Evolutionary conservation across 2,329 filamentous ascomycete species (phyloP).

Genomic region (Chrysoporthe cubensis): DNA sequence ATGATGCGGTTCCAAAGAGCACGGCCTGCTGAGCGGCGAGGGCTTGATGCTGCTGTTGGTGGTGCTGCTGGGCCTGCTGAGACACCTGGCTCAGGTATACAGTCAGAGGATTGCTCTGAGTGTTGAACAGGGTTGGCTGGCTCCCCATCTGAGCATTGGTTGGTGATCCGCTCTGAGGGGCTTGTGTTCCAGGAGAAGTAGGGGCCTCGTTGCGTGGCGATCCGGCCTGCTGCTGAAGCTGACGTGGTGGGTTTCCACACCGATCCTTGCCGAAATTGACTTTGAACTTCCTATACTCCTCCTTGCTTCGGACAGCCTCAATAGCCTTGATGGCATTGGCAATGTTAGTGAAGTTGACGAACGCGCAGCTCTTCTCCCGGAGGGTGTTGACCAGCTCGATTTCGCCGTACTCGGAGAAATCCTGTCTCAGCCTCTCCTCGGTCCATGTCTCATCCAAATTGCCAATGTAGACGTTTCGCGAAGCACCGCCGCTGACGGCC

Average conservation of each 20-base stretch:
- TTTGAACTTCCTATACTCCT: conserved; percentile 98
- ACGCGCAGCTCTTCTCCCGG: conserved; percentile 98
- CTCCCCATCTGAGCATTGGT: conserved; percentile 62
- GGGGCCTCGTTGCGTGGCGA: conserved; percentile 67
- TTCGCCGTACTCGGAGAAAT: conserved; percentile 96
- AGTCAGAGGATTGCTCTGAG: conserved; percentile 84
- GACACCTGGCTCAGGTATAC: conserved; percentile 89
- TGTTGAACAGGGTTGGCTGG: conserved; percentile 77
- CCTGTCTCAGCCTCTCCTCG: conserved; percentile 91
- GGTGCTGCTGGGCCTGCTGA: conserved; percentile 70
- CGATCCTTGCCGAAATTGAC: conserved; percentile 99
- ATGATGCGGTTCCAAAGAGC: conserved; percentile 74
- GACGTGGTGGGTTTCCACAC: conserved; percentile 93
- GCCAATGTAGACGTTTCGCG: conserved; percentile 97
- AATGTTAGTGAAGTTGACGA: conserved; percentile 99
- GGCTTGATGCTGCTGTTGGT: conserved; percentile 70
- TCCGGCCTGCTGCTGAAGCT: conserved; percentile 70
- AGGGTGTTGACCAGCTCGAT: conserved; percentile 97
- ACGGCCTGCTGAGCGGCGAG: conserved; percentile 78
- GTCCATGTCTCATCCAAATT: conserved; percentile 98
- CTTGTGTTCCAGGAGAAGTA: conserved; percentile 63
- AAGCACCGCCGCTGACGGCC: conserved; percentile 93
- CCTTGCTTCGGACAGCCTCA: conserved; percentile 89
- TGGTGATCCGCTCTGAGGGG: conserved; percentile 60
- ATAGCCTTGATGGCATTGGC: conserved; percentile 99